phyloP scores from a whole-genome alignment of 1,139 yeast genomes.

The Geotrichum macrosporum region DNA sequence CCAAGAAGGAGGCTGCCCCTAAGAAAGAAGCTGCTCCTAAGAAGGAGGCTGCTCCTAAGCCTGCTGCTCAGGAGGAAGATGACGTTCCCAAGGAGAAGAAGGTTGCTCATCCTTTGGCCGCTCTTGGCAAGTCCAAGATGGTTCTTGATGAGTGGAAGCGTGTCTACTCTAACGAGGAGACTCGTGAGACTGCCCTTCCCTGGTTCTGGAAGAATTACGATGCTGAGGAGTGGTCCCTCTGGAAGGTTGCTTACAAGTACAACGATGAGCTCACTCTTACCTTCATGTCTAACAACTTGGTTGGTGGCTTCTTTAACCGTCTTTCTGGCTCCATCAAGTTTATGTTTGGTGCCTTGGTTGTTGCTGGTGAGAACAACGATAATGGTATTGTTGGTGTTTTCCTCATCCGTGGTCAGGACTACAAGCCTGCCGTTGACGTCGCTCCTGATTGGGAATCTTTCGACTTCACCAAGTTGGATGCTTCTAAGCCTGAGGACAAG shows the following conservation, averaged over 20 bases:
- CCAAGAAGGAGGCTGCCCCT: conserved; percentile 60
- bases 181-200: conserved; percentile 90
- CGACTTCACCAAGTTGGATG: conserved; percentile 61
- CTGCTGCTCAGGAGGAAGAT: conserved; percentile 36
- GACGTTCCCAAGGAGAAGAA: conserved; percentile 42
- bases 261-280: conserved; percentile 95
- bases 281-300: conserved; percentile 96
- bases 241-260: conserved; percentile 95
- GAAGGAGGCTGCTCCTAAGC: conserved; percentile 31
- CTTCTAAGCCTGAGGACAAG: conserved; percentile 62
- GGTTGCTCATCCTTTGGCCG: conserved; percentile 89
- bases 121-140: conserved; percentile 64
- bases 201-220: conserved; percentile 98
- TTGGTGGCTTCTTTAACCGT: conserved; percentile 99
- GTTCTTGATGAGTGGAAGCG: conserved; percentile 95
- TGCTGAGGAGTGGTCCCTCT: conserved; percentile 90
- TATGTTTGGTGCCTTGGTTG: conserved; percentile 90
- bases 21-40: conserved; percentile 30
- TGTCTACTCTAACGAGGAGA: conserved; percentile 93
- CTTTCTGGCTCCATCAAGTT: conserved; percentile 86
- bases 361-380: conserved; percentile 97
- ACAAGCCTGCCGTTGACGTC: conserved; percentile 87
- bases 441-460: conserved; percentile 99
- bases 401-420: conserved; percentile 92
- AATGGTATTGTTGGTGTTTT: conserved; percentile 96